Evolutionary conservation across 371 early-diverging fungal species (phyloP), one percentile per base, ranked within the genome.

Genomic region (Mucor sp.): DNA sequence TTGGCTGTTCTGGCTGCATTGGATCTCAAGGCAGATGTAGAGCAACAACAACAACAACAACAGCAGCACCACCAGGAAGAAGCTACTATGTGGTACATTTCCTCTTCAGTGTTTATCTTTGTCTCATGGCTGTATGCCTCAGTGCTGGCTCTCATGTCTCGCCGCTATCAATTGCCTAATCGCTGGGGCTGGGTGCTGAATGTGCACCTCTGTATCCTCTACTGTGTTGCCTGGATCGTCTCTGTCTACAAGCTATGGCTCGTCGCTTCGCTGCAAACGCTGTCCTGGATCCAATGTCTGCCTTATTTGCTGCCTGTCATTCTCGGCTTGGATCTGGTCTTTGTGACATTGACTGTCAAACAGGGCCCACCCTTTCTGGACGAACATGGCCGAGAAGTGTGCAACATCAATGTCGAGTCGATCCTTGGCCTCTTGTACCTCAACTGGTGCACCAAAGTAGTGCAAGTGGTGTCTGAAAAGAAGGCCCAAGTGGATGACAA

Each of bases 151-250:
- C 1, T 67, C 4, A 33, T 64, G 3, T 63, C 73, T 27, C 65
- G 56, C 27, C 50, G 62, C 4, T 70, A 73, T 53, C 60, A 39
- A 0, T 28, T 76, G n/a, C 74, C 76, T 11, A 67, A 65, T 23
- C 33, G 15, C 9, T 72, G 70, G 70, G 76, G 76, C 4, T 70
- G 70, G 68, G 30, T 68, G 4, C 30, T 74, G 30, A 74, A 78
- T 28, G 61, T 70, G 4, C 78, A 78, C 60, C 58, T 78, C 1
- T 68, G 28, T 23, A 19, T 63, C 15, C 1, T 74, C 5, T 74
- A 62, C 39, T 28, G 39, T 21, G 57, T 23, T 0, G 37, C 44
- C 6, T 57, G 62, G 32, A 2, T 41, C 6, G 55, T 60, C 4
- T 30, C 67, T 28, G 6, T 60, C 23, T 60, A 47, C 33, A 53